phyloP scores from a whole-genome alignment of 1,139 yeast genomes.

The Kluyveromyces marxianus region DNA sequence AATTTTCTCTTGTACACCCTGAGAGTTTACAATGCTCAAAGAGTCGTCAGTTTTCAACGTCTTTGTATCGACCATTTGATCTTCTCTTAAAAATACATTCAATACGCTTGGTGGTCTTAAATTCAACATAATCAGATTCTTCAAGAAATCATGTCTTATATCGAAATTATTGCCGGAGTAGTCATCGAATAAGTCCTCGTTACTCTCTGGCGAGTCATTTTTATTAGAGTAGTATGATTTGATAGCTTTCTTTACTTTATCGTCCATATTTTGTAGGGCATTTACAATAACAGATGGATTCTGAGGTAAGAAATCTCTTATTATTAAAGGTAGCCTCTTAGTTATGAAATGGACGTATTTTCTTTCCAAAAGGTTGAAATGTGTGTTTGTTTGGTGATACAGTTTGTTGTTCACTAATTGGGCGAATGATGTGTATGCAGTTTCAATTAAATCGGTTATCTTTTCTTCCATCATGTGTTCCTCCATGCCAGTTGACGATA shows the following conservation, averaged over 20 bases:
- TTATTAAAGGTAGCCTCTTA: constrained; percentile 26
- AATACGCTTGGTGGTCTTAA: constrained; percentile 38
- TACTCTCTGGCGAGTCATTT: constrained; percentile 23
- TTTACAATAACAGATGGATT: constrained; percentile 19
- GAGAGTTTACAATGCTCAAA: constrained; percentile 20
- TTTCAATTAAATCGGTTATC: constrained; percentile 28
- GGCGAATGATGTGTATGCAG: constrained; percentile 31
- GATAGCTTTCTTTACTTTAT: constrained; percentile 29
- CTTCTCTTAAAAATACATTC: constrained; percentile 41
- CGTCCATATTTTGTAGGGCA: constrained; percentile 27
- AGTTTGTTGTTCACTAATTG: constrained; percentile 30
- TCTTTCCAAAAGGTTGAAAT: constrained; percentile 25
- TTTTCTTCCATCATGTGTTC: constrained; percentile 11
- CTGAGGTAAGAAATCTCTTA: constrained; percentile 21
- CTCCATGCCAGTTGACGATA: constrained; percentile 5
- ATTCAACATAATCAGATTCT: constrained; percentile 41
- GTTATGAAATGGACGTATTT: constrained; percentile 29
- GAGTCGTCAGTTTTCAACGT: constrained; percentile 27
- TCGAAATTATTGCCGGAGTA: constrained; percentile 43
- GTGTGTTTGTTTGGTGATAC: constrained; percentile 28
- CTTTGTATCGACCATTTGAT: constrained; percentile 32
- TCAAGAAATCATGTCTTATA: constrained; percentile 50
- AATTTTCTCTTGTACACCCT: constrained; percentile 26
- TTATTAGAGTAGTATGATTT: constrained; percentile 28
- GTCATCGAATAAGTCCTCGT: constrained; percentile 34